Percentiles rank a stretch among this genome's conserved stretches.
phyloP scores from a whole-genome alignment of 2,329 filamentous ascomycete genomes.

The Xylariales sp. region DNA sequence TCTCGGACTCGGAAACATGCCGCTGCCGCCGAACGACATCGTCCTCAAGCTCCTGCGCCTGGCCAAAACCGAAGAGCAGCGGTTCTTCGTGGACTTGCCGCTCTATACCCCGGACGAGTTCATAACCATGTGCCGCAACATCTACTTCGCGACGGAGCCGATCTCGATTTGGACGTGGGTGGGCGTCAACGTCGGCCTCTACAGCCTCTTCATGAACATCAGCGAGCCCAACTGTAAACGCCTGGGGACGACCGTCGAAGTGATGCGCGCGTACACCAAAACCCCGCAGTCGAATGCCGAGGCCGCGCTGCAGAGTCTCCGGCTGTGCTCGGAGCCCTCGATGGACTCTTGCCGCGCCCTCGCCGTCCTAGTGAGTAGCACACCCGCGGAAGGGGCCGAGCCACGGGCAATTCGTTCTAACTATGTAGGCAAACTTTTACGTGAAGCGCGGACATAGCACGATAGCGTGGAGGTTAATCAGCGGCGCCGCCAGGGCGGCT shows the following conservation, averaged over 20 bases:
- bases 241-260: slow-evolving; percentile 35
- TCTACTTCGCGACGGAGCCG: slow-evolving; percentile 48
- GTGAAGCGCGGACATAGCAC: slow-evolving; percentile 45
- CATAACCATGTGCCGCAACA: slow-evolving; percentile 44
- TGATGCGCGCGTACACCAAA: slow-evolving; percentile 28
- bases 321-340: slow-evolving; percentile 47
- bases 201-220: slow-evolving; percentile 41
- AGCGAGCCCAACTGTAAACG: slow-evolving; percentile 29
- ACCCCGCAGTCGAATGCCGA: slow-evolving; percentile 42
- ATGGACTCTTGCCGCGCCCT: slow-evolving; percentile 46
- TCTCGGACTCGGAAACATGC: slow-evolving; percentile 34
- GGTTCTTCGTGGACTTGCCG: slow-evolving; percentile 46
- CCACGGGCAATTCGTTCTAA: slow-evolving; percentile 4
- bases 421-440: slow-evolving; percentile 45
- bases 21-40: slow-evolving; percentile 44
- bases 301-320: slow-evolving; percentile 44
- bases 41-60: slow-evolving; percentile 47
- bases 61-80: slow-evolving; percentile 42
- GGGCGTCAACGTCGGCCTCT: slow-evolving; percentile 46
- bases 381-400: too few relatives aligned
- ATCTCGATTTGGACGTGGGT: slow-evolving; percentile 47
- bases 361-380: slow-evolving; percentile 43
- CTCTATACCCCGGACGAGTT: slow-evolving; percentile 45
- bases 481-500: slow-evolving; percentile 42
- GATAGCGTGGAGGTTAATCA: slow-evolving; percentile 47